Conservation (phyloP, 2,329 filamentous ascomycete species). For the Emmonsiellopsis sp. region DNA sequence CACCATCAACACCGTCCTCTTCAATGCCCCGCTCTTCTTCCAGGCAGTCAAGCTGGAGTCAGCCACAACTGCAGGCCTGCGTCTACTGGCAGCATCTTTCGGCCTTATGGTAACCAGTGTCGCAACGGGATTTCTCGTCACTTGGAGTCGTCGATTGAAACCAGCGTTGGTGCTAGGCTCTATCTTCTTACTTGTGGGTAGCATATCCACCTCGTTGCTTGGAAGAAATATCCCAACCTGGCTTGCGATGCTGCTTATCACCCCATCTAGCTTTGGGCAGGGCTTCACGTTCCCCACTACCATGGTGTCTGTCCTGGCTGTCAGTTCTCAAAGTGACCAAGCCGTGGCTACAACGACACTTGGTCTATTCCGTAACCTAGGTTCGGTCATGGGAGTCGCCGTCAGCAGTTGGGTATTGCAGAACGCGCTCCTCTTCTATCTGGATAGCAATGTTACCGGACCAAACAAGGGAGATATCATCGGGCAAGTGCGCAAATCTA, state of each 20-base stretch:
- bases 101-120: conserved; percentile 47
- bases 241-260: conserved; percentile 47
- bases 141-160: conserved; percentile 50
- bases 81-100: conserved; percentile 55
- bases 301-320: conserved; percentile 54
- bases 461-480: conserved; percentile 47
- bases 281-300: conserved; percentile 57
- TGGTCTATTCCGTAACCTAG: conserved; percentile 61
- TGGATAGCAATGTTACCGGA: conserved; percentile 50
- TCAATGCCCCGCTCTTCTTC: conserved; percentile 67
- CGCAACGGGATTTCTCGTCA: conserved; percentile 53
- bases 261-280: conserved; percentile 48
- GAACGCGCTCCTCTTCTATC: conserved; percentile 54
- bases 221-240: conserved; percentile 42
- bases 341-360: conserved; percentile 62
- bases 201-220: conserved; percentile 42
- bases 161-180: conserved; percentile 48
- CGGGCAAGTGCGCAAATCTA: conserved; percentile 40
- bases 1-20: conserved; percentile 49
- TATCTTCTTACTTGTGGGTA: conserved; percentile 41
- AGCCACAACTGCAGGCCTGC: conserved; percentile 62
- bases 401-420: conserved; percentile 63
- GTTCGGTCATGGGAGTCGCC: conserved; percentile 64
- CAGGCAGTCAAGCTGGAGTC: conserved; percentile 62
- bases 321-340: conserved; percentile 51